phyloP scores from a whole-genome alignment of 805 yeast genomes.

The Ogataea henricii region DNA sequence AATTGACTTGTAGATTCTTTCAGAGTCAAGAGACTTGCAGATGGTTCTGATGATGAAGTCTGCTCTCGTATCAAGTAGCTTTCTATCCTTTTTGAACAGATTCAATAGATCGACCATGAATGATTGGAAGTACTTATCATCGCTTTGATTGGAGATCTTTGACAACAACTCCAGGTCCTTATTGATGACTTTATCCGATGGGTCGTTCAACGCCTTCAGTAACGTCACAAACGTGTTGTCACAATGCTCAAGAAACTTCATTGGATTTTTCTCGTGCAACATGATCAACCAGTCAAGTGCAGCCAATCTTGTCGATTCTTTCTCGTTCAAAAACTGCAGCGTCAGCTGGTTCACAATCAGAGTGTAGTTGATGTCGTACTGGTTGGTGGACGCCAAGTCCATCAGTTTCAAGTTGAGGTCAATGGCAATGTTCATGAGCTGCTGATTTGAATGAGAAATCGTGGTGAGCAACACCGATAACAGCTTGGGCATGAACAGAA shows the following conservation, averaged over 20 bases:
- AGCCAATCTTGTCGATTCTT: constrained; percentile 80
- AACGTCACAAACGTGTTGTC: constrained; percentile 75
- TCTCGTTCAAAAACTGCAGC: constrained; percentile 68
- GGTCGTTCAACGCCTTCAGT: constrained; percentile 65
- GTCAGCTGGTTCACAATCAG: constrained; percentile 72
- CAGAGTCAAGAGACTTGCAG: constrained; percentile 79
- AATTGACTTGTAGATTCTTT: constrained; percentile 76
- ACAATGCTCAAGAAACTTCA: constrained; percentile 52
- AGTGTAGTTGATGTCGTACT: constrained; percentile 45
- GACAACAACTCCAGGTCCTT: constrained; percentile 73
- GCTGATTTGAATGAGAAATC: constrained; percentile 54
- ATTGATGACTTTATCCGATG: constrained; percentile 76
- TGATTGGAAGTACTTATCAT: constrained; percentile 72
- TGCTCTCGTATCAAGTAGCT: constrained; percentile 68
- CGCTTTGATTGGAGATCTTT: constrained; percentile 67
- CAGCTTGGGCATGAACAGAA: constrained; percentile 73
- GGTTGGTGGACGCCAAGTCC: constrained; percentile 43
- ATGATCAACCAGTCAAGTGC: constrained; percentile 88
- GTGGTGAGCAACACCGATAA: constrained; percentile 67
- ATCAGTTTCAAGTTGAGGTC: constrained; percentile 59
- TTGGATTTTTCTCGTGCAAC: constrained; percentile 71
- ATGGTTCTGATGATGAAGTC: constrained; percentile 83
- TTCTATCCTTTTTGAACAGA: constrained; percentile 69
- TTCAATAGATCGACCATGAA: constrained; percentile 72
- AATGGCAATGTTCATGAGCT: constrained; percentile 54